Evolutionary conservation across 2,329 filamentous ascomycete species (phyloP).

Genomic region (Myriosclerotinia duriaeana): DNA sequence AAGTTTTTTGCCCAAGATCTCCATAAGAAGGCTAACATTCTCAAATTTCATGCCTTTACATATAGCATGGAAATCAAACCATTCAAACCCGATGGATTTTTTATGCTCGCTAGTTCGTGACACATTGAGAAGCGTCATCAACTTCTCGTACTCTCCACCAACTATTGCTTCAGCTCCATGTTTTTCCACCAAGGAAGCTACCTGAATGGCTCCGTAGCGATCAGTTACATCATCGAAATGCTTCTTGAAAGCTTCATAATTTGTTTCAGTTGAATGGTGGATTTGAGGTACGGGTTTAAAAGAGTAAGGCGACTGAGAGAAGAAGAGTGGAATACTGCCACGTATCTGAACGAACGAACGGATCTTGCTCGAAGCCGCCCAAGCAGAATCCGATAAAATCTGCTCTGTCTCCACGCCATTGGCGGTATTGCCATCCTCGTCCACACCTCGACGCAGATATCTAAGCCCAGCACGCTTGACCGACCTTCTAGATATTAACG

Average conservation of each 20-base stretch:
- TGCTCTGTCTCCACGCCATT: conserved; percentile 96
- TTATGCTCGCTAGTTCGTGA: conserved; percentile 46
- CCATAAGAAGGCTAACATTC: conserved; percentile 79
- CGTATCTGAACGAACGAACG: conserved; percentile 86
- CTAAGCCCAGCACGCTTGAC: conserved; percentile 82
- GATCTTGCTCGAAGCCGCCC: conserved; percentile 60
- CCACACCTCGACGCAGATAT: conserved; percentile 85
- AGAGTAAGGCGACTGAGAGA: conserved; percentile 90
- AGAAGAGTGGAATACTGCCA: conserved; percentile 91
- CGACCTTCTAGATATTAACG: conserved; percentile 85
- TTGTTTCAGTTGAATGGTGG: conserved; percentile 77
- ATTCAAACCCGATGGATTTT: conserved; percentile 68
- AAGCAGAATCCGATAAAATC: conserved; percentile 71
- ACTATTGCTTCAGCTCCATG: conserved; percentile 78
- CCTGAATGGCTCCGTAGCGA: conserved; percentile 74
- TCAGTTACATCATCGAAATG: conserved; percentile 72
- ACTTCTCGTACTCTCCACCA: conserved; percentile 73
- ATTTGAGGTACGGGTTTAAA: conserved; percentile 83
- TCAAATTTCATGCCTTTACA: conserved; percentile 98
- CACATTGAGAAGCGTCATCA: conserved; percentile 65
- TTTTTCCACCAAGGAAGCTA: conserved; percentile 85
- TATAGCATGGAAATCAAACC: conserved; percentile 94
- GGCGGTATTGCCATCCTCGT: conserved; percentile 84
- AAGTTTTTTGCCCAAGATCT: conserved; percentile 66
- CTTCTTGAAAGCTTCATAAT: conserved; percentile 72